Conservation (phyloP, 2,329 filamentous ascomycete species). For the Pochonia chlamydosporia region DNA sequence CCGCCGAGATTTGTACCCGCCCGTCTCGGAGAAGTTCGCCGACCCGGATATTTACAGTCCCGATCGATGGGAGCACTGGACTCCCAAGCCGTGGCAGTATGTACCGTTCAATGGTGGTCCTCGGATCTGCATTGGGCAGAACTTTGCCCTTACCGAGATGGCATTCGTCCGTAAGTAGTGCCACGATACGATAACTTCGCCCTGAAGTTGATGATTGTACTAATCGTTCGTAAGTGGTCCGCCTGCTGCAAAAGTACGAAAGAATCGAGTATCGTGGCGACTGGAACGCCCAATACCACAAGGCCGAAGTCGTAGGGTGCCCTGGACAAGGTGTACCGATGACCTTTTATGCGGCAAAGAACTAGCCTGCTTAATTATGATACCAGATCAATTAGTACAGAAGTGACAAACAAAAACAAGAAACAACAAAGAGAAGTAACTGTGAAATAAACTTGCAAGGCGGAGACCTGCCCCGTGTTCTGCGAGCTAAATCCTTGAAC, state of each 20-base stretch:
- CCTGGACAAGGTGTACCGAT: constrained; percentile 37
- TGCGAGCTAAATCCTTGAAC: too few species aligned
- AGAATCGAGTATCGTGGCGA: constrained; percentile 42
- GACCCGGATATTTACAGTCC: constrained; percentile 52
- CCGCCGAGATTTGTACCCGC: constrained; percentile 55
- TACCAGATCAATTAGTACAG: too few species aligned
- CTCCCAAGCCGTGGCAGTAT: constrained; percentile 64
- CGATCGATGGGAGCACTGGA: constrained; percentile 60
- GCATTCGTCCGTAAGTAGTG: constrained; percentile 16
- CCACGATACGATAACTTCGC: background rate
- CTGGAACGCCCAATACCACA: constrained; percentile 37
- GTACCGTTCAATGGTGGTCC: constrained; percentile 72
- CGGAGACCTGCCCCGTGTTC: too few species aligned
- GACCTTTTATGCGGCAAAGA: constrained; percentile 26
- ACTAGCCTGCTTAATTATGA: too few species aligned
- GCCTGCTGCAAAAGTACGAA: constrained; percentile 55
- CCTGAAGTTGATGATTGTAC: background rate
- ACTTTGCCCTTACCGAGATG: constrained; percentile 77
- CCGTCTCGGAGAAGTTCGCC: constrained; percentile 37
- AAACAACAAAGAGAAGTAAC: too few species aligned
- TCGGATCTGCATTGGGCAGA: constrained; percentile 71
- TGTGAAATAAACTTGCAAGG: too few species aligned
- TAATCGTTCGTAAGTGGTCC: constrained; percentile 27
- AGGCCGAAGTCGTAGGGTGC: constrained; percentile 37
- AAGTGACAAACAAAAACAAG: too few species aligned